Percentiles rank a stretch among this genome's conserved stretches.
These are phyloP conservation scores for Leptographium wingfieldii DNA, from an alignment of 2,329 filamentous ascomycete species.

Conservation along the genomic window DNA sequence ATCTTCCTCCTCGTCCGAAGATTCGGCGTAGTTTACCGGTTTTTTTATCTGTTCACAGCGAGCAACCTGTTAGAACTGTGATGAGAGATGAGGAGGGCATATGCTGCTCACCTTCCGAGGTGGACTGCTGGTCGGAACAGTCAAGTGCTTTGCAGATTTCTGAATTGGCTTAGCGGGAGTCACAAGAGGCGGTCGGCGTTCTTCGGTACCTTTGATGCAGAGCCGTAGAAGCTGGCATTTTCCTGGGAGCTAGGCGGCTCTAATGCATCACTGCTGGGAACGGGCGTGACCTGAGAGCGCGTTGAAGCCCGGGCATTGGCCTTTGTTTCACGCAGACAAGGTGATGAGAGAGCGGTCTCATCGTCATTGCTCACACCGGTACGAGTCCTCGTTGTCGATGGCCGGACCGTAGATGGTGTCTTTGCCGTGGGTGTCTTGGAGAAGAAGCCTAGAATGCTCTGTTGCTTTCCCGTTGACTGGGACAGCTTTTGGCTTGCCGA, in stretches of 20 bases:
- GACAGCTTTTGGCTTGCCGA: constrained; percentile 33
- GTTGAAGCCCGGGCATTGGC: constrained; percentile 28
- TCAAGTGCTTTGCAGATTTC: constrained; percentile 29
- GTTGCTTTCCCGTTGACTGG: constrained; percentile 42
- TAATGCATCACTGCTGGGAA: constrained; percentile 66
- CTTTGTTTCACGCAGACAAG: constrained; percentile 34
- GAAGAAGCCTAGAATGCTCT: constrained; percentile 73
- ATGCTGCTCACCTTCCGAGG: constrained; percentile 55
- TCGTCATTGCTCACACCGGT: constrained; percentile 14
- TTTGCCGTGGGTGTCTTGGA: constrained; percentile 38
- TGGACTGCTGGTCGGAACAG: constrained; percentile 52
- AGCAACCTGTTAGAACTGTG: neutral
- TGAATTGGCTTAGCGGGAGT: constrained; percentile 29
- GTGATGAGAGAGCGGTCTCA: constrained; percentile 16
- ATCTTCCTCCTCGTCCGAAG: constrained; percentile 66
- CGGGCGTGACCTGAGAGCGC: constrained; percentile 48
- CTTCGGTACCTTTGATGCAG: constrained; percentile 31
- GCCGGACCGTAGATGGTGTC: constrained; percentile 14
- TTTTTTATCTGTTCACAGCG: constrained; percentile 33
- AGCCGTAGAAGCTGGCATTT: constrained; percentile 39
- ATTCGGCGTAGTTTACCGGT: constrained; percentile 65
- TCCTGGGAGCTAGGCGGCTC: constrained; percentile 58
- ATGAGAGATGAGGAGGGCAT: neutral
- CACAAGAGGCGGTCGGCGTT: constrained; percentile 31
- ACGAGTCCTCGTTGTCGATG: constrained; percentile 12